Base-by-base conservation (phyloP, 306 rosid genomes). In the Quercus dentata region DNA sequence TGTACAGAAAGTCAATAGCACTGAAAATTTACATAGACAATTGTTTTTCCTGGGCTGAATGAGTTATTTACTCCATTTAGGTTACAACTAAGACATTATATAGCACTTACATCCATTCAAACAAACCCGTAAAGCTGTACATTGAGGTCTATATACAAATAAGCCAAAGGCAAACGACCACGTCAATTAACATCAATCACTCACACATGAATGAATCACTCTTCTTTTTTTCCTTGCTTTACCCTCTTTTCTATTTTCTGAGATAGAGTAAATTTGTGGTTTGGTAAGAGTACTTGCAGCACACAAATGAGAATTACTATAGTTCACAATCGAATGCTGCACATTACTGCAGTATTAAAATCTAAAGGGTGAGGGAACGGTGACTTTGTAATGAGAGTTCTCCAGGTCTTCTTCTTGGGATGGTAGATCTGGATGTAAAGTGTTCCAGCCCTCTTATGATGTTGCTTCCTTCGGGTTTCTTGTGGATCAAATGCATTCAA, bases 381-480 rank as follows among this genome's bases (percentile, higher is more conserved):
- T 3, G 91, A 89, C 75, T 88, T 88, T 7, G 94, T 82, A 35
- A 76, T 49, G 18, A 91, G 77, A 25, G 86, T 77, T 88, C 98
- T 91, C 98, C 98, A 92, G 0, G 84, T 59, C 91, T 86, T 95
- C 92, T 77, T 84, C 87, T 80, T 78, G 3, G 96, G 96, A 79
- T 90, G 79, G 81, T 95, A 95, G 77, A 95, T 91, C 83, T 90
- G 99, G 78, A 92, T 82, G 91, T 62, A 83, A 81, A 95, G 69
- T 2, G 82, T 80, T 25, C 93, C 91, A 25, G 84, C 78, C 82
- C 83, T 91, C 90, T 84, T 92, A 2, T 69, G 86, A 61, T 70
- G 82, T 30, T 92, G 89, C 74, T 83, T 74, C 85, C 92, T 89
- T 56, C 90, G 85, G 19, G 61, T 74, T 74, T 89, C 89, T 12